Percentiles rank a stretch among this genome's conserved stretches.
Evolutionary conservation across 441 rosid genomes (phyloP).

Genomic region (Syzygium malaccense): DNA sequence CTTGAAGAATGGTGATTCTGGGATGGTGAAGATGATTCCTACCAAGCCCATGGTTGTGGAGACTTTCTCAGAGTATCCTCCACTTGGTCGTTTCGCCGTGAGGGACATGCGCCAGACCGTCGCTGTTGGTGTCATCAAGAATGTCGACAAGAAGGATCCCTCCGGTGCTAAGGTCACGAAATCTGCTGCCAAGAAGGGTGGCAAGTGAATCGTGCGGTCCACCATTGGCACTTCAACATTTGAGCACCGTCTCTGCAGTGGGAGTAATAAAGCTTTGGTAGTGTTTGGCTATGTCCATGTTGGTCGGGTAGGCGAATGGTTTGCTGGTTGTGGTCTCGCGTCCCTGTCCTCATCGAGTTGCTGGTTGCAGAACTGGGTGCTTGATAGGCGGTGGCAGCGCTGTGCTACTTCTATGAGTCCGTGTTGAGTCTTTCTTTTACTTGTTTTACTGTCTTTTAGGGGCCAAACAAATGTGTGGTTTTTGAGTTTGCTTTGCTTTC

Average conservation of each 20-base stretch:
- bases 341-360: slow-evolving; percentile 1
- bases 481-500: not conserved
- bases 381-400: slow-evolving; percentile 41
- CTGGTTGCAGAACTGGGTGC: slow-evolving; percentile 40
- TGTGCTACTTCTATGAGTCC: not conserved
- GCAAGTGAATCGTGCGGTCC: slow-evolving; percentile 41
- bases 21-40: slow-evolving; percentile 65
- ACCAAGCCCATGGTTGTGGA: slow-evolving; percentile 80
- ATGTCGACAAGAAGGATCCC: slow-evolving; percentile 74
- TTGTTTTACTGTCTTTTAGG: not conserved
- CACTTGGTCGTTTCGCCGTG: slow-evolving; percentile 74
- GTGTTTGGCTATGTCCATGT: not conserved
- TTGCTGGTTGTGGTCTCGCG: slow-evolving; percentile 13
- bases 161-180: slow-evolving; percentile 75
- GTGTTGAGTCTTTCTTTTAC: not conserved
- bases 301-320: not conserved
- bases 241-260: not conserved
- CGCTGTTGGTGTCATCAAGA: slow-evolving; percentile 84
- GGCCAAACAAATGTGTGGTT: not conserved
- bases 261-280: slow-evolving; percentile 8
- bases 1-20: slow-evolving; percentile 72
- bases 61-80: slow-evolving; percentile 68
- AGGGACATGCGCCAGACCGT: slow-evolving; percentile 84
- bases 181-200: slow-evolving; percentile 67
- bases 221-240: not conserved